Percentiles rank a stretch among this genome's conserved stretches.
phyloP scores from a whole-genome alignment of 2,329 filamentous ascomycete genomes.

The Fusarium liriodendri region DNA sequence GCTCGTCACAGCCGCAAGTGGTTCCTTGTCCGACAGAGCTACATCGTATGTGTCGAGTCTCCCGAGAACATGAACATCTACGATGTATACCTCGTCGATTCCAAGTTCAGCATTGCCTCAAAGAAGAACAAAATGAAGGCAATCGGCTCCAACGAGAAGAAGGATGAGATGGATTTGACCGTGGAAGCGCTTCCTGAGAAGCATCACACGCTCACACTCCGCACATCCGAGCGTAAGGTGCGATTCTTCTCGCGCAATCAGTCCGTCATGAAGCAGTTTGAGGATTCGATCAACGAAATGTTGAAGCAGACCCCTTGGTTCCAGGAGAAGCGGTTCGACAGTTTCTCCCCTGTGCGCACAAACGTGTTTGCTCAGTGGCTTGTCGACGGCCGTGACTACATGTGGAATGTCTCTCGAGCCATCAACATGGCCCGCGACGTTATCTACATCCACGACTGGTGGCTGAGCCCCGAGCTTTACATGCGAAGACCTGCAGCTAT shows the following conservation, averaged over 20 bases:
- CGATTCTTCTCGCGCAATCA: conserved; percentile 93
- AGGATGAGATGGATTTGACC: conserved; percentile 56
- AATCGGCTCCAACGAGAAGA: conserved; percentile 70
- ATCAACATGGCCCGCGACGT: conserved; percentile 98
- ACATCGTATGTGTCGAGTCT: conserved; percentile 97
- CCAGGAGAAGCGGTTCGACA: conserved; percentile 86
- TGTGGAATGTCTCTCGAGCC: conserved; percentile 98
- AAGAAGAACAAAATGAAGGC: conserved; percentile 71
- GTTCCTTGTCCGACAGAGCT: conserved; percentile 98
- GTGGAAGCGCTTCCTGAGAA: conserved; percentile 57
- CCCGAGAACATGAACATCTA: conserved; percentile 99
- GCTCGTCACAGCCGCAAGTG: conserved; percentile 91
- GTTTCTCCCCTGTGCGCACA: conserved; percentile 89
- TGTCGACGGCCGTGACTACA: conserved; percentile 96
- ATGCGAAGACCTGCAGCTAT: conserved; percentile 93
- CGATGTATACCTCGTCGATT: conserved; percentile 96
- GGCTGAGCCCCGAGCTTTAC: conserved; percentile 96
- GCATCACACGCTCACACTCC: conserved; percentile 88
- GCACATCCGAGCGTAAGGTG: conserved; percentile 91
- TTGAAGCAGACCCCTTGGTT: conserved; percentile 84
- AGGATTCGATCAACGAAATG: conserved; percentile 93
- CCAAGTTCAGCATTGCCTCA: conserved; percentile 84
- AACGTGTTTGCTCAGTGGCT: conserved; percentile 95
- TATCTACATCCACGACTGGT: conserved; percentile 99
- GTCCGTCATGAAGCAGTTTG: conserved; percentile 88